phyloP scores from a whole-genome alignment of 148 eudicot species.

The Pharnaceum exiguum region DNA sequence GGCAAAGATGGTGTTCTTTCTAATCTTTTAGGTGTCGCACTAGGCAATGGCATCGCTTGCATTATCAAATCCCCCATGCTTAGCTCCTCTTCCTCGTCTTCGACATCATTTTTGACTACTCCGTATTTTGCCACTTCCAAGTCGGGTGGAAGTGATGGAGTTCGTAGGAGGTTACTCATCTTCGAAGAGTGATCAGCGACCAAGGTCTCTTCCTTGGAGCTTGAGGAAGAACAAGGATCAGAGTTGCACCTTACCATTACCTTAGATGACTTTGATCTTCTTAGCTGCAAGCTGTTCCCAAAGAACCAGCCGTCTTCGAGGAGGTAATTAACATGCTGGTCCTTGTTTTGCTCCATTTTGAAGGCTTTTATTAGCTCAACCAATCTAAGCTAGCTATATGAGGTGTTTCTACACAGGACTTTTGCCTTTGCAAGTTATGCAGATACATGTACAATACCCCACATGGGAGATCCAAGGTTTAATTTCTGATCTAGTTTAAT shows the following conservation, averaged over 20 bases:
- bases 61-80: slow-evolving; percentile 71
- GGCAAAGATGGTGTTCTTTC: slow-evolving; percentile 32
- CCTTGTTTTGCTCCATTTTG: slow-evolving; percentile 20
- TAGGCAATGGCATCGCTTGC: slow-evolving; percentile 50
- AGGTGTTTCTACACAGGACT: neutral
- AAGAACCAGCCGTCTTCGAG: slow-evolving; percentile 66
- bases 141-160: slow-evolving; percentile 43
- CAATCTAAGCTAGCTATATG: slow-evolving; percentile 11
- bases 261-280: slow-evolving; percentile 20
- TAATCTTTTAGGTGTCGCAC: slow-evolving; percentile 2
- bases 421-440: slow-evolving; percentile 3
- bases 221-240: slow-evolving; percentile 37
- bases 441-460: slow-evolving; percentile 2
- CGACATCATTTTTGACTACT: slow-evolving; percentile 12
- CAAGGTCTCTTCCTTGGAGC: neutral
- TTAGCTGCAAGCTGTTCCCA: slow-evolving; percentile 41
- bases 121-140: slow-evolving; percentile 6
- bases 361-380: slow-evolving; percentile 13
- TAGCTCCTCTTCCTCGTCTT: slow-evolving; percentile 45
- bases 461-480: slow-evolving; percentile 25
- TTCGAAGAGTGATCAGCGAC: neutral
- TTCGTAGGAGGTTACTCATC: slow-evolving; percentile 21
- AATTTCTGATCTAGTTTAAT: slow-evolving; percentile 4
- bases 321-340: slow-evolving; percentile 30
- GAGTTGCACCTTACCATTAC: slow-evolving; percentile 45